A percentile compares a stretch with the other conserved stretches of the same genome.
Evolutionary conservation across 805 yeast species (phyloP).

Genomic region (Sugiyamaella smithiae): DNA sequence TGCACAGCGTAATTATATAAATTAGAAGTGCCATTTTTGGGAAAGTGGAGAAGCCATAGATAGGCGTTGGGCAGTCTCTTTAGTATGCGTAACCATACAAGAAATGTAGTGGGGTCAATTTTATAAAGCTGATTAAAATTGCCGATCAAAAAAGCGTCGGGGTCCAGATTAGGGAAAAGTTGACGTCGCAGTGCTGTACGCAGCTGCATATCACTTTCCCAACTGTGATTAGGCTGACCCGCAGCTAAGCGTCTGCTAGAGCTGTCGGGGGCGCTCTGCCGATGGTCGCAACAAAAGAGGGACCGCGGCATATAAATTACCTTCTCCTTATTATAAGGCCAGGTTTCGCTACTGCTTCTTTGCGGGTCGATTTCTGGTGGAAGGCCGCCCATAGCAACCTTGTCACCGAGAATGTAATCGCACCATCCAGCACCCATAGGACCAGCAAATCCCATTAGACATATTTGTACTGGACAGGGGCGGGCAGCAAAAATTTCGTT

Average conservation of each 20-base stretch:
- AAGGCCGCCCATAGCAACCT: conserved; percentile 19
- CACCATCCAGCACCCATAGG: conserved; percentile 33
- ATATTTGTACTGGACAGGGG: conserved; percentile 33
- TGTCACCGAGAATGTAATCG: conserved; percentile 33
- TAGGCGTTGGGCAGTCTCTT: conserved; percentile 29
- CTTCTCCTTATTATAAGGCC: conserved; percentile 27
- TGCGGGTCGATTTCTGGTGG: conserved; percentile 1
- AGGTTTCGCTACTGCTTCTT: neutral
- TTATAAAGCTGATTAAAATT: conserved; percentile 37
- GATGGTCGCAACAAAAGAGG: conserved; percentile 35
- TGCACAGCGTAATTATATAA: conserved; percentile 25
- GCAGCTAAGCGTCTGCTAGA: neutral
- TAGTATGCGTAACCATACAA: conserved; percentile 31
- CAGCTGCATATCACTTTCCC: conserved; percentile 26
- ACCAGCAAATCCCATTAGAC: conserved; percentile 37
- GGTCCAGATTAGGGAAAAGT: conserved; percentile 29
- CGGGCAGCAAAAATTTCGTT: conserved; percentile 35
- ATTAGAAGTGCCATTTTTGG: conserved; percentile 28
- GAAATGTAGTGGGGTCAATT: conserved; percentile 32
- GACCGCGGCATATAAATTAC: conserved; percentile 31
- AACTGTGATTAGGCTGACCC: conserved; percentile 15
- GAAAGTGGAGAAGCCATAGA: conserved; percentile 35
- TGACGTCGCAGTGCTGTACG: conserved; percentile 24
- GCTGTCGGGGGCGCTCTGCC: conserved; percentile 32
- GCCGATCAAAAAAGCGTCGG: conserved; percentile 29